A percentile compares a stretch with the other conserved stretches of the same genome.
These are phyloP conservation scores for Microdochium trichocladiopsis DNA, from an alignment of 2,329 filamentous ascomycete species.

Conservation along the genomic window DNA sequence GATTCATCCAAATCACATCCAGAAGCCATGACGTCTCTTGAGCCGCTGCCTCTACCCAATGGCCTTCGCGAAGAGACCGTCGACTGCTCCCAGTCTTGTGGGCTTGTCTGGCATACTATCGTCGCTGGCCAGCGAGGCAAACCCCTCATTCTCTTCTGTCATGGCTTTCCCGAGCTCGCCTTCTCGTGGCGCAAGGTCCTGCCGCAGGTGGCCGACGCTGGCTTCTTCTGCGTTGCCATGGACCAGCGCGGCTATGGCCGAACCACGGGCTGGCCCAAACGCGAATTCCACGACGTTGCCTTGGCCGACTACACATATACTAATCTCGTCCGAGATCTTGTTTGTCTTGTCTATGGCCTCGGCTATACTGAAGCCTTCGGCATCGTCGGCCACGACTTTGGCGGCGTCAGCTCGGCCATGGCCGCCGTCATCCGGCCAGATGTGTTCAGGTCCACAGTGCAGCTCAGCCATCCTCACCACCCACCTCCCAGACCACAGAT, in stretches of 20 bases:
- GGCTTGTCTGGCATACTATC: conserved; percentile 55
- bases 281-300: conserved; percentile 42
- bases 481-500: conserved; percentile 40
- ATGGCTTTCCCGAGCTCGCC: conserved; percentile 63
- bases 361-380: conserved; percentile 51
- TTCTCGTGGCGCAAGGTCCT: conserved; percentile 64
- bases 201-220: conserved; percentile 46
- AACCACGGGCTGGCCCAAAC: conserved; percentile 52
- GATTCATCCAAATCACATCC: no score
- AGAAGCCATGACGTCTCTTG: neutral
- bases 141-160: conserved; percentile 54
- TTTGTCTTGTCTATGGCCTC: conserved; percentile 53
- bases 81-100: conserved; percentile 38
- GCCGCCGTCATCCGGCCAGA: conserved; percentile 57
- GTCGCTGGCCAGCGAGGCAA: conserved; percentile 38
- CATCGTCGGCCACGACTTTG: conserved; percentile 62
- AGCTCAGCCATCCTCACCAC: conserved; percentile 61
- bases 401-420: conserved; percentile 51
- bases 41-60: conserved; percentile 32
- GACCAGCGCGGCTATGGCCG: conserved; percentile 64
- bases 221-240: conserved; percentile 59
- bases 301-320: conserved; percentile 49
- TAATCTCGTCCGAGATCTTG: conserved; percentile 52
- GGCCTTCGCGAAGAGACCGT: conserved; percentile 49
- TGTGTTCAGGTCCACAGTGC: conserved; percentile 52